Evolutionary conservation across 768 basidiomycete genomes (phyloP).

Genomic region (Amanita rubescens): DNA sequence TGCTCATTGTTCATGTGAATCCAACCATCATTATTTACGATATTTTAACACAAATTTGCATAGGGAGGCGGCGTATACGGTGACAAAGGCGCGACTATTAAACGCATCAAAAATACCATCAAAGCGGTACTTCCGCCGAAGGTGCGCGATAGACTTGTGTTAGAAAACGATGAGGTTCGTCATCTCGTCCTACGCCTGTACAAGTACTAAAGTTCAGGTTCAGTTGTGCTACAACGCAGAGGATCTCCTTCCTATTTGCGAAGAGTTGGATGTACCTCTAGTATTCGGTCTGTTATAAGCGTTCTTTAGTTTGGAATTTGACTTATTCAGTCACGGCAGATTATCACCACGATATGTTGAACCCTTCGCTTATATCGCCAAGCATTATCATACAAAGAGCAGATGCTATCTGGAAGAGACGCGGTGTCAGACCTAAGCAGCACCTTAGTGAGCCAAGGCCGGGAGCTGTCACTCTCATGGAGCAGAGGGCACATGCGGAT

Average conservation of each 20-base stretch:
- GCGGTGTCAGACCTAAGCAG: constrained; percentile 85
- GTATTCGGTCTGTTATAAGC: constrained; percentile 39
- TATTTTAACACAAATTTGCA: constrained; percentile 5
- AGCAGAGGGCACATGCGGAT: constrained; percentile 81
- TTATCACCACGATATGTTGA: constrained; percentile 78
- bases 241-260: constrained; percentile 81
- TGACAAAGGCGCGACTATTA: constrained; percentile 66
- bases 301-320: constrained; percentile 3
- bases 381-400: constrained; percentile 66
- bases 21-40: background rate
- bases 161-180: constrained; percentile 92
- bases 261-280: constrained; percentile 72
- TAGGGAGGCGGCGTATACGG: constrained; percentile 79
- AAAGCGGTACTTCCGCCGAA: constrained; percentile 46
- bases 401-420: constrained; percentile 62
- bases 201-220: background rate
- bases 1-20: constrained; percentile 80
- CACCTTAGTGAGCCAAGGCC: constrained; percentile 88
- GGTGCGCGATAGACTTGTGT: constrained; percentile 66
- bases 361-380: constrained; percentile 52
- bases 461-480: constrained; percentile 79
- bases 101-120: constrained; percentile 68
- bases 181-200: background rate
- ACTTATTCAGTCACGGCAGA: constrained; percentile 30
- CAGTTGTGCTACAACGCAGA: constrained; percentile 83